Percentiles rank a stretch among this genome's conserved stretches.
Conservation (phyloP, 2,329 filamentous ascomycete species). For the Clarireedia homoeocarpa region DNA sequence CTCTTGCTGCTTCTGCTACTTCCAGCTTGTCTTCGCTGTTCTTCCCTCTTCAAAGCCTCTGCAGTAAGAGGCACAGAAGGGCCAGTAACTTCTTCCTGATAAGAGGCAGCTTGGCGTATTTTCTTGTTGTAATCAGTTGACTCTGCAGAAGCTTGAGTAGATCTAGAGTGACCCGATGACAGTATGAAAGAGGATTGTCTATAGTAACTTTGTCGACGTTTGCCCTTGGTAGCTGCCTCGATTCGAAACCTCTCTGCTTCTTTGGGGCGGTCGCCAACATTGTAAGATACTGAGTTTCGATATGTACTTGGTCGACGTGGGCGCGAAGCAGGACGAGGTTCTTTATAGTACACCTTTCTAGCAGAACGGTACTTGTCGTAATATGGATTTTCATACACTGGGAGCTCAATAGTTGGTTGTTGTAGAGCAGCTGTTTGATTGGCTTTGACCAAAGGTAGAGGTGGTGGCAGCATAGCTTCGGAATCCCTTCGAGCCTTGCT, state of each 20-base stretch:
- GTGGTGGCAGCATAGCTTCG: slow-evolving; percentile 24
- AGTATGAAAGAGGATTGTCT: slow-evolving; percentile 12
- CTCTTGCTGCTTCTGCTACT: too few species aligned
- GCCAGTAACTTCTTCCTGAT: slow-evolving; percentile 46
- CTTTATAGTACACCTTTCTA: background rate
- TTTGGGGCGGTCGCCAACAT: slow-evolving; percentile 11
- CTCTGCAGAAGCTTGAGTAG: slow-evolving; percentile 3
- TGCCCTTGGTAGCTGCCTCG: slow-evolving; percentile 23
- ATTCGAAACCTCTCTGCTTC: slow-evolving; percentile 14
- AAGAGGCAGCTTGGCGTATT: slow-evolving; percentile 37
- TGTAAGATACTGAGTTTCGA: slow-evolving; percentile 25
- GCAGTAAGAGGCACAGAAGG: slow-evolving; percentile 44
- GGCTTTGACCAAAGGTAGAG: background rate
- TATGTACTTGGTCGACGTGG: slow-evolving; percentile 20
- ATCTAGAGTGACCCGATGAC: background rate
- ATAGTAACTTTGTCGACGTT: slow-evolving; percentile 24
- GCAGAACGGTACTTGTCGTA: background rate
- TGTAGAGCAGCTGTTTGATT: background rate
- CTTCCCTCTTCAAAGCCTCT: slow-evolving; percentile 37
- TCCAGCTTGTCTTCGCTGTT: slow-evolving; percentile 38
- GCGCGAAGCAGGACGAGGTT: slow-evolving; percentile 7
- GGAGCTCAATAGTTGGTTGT: background rate
- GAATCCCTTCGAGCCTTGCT: slow-evolving; percentile 14
- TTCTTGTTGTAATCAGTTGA: slow-evolving; percentile 36
- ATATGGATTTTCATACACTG: background rate